Conservation (phyloP, 345 rosid genomes). For the Hirschfeldia incana region DNA sequence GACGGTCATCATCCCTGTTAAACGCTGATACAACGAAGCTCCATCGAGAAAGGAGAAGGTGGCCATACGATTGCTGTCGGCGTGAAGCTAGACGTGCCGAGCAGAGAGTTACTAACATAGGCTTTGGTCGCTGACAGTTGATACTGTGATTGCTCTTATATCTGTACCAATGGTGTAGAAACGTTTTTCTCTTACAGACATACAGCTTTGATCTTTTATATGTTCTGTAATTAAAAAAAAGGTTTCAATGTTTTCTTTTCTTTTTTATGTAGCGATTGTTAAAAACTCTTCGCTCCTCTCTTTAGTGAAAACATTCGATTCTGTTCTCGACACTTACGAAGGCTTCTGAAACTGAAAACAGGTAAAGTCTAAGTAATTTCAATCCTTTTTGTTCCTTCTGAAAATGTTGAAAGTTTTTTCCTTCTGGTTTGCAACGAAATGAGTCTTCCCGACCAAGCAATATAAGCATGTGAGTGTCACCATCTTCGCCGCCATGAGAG, state of each 20-base stretch:
- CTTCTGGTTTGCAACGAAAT: no score
- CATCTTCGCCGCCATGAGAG: no score
- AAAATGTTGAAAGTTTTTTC: no score
- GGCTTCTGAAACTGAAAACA: constrained; percentile 98
- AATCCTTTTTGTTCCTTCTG: no score
- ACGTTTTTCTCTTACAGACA: no score
- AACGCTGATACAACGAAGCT: constrained; percentile 42
- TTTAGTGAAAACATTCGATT: constrained; percentile 76
- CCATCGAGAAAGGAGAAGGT: constrained; percentile 17
- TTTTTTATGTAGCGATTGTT: constrained; percentile 40
- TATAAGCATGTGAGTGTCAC: no score
- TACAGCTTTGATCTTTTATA: not conserved
- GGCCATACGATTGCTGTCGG: constrained; percentile 76
- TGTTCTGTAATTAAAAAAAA: constrained; percentile 2
- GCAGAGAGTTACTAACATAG: constrained; percentile 91
- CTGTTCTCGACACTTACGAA: constrained; percentile 79
- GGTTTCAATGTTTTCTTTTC: not conserved
- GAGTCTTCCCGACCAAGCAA: no score
- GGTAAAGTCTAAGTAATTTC: constrained; percentile 38
- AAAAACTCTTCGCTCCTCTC: constrained; percentile 71
- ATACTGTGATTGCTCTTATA: constrained; percentile 83
- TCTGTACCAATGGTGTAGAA: constrained; percentile 56
- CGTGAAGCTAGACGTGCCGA: constrained; percentile 66
- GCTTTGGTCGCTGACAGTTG: constrained; percentile 83
- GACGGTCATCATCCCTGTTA: no score